Evolutionary conservation across 1,139 yeast species (phyloP).

Genomic region (Pichia cactophila): DNA sequence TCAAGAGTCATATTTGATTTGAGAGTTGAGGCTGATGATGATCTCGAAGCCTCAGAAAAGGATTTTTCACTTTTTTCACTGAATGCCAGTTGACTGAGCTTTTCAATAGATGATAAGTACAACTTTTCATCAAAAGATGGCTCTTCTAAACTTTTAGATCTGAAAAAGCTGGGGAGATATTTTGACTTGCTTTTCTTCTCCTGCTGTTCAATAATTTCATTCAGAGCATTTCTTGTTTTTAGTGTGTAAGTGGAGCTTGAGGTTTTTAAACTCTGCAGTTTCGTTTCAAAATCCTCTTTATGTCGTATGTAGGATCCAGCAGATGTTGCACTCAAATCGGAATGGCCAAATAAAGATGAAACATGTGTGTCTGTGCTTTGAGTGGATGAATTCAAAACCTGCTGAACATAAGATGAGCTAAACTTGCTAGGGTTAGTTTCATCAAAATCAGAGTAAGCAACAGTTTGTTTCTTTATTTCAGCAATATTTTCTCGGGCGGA

Average conservation of each 20-base stretch:
- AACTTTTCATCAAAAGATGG: constrained; percentile 27
- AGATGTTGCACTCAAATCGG: constrained; percentile 79
- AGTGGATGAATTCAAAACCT: constrained; percentile 24
- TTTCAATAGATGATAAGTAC: constrained; percentile 20
- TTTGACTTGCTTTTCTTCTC: constrained; percentile 43
- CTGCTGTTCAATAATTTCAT: constrained; percentile 37
- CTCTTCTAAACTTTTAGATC: constrained; percentile 12
- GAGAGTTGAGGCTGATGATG: not conserved
- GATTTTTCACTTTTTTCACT: not conserved
- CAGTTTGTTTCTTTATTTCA: not conserved
- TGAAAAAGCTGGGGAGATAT: constrained; percentile 35
- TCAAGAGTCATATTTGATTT: not conserved
- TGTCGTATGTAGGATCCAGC: constrained; percentile 82
- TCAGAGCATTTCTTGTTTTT: constrained; percentile 32
- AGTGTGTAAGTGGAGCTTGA: constrained; percentile 21
- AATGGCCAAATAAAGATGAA: constrained; percentile 31
- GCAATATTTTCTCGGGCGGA: too few species aligned
- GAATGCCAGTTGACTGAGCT: constrained; percentile 7
- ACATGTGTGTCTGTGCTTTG: constrained; percentile 26
- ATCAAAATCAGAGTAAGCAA: constrained; percentile 16
- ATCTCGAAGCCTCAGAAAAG: not conserved
- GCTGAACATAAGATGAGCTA: constrained; percentile 21
- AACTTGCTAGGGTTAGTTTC: constrained; percentile 7
- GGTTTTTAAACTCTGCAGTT: constrained; percentile 34
- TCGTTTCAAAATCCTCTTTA: constrained; percentile 28